Base-by-base conservation (phyloP, 805 yeast species). In the Komagataella kurtzmanii region DNA sequence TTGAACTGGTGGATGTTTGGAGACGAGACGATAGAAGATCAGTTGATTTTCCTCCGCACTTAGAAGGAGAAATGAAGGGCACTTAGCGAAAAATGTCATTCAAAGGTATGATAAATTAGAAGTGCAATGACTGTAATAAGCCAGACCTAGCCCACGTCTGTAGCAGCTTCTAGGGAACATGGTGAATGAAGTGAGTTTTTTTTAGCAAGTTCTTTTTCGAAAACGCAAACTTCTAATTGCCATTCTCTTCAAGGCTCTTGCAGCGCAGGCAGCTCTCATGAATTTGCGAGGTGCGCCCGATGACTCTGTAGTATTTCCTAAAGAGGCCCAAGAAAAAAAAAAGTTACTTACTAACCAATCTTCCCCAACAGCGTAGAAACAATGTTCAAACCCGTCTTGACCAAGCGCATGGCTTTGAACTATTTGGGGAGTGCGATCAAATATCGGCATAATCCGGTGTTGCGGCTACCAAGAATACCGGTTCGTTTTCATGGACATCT, bases 401-500 rank as follows among this genome's bases (percentile, higher is more conserved):
- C 14, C 40, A 30, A 14, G 40, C 40, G 40, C 40, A 30, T 30
- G n/a, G 40, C 40, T 14, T 14, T 30, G 40, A 14, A 14, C 14
- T 30, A 30, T 14, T 30, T 30, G n/a, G 40, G 36, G 12, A 10
- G 40, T 10, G 40, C 40, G 8, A 14, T 14, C 14, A 30, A 14
- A 30, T 4, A 30, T 14, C 40, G 10, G 7, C 10, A 10, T 14
- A 30, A 8, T 10, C 40, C 40, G 40, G 40, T 14, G 40, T 30
- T 30, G 12, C 40, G 23, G 18, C 57, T 63, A 40, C 59, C 57
- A 30, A 50, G 56, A 5, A 52, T 62, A 5, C 14, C 53, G 7
- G 51, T 60, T 6, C 24, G 54, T 2, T 51, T 51, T 7, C 99
- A 91, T 62, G 97, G 96, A 18, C 97, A 91, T 64, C 67, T 91